Conservation (phyloP, 768 basidiomycete species). For the Leucocoprinus sp. region DNA sequence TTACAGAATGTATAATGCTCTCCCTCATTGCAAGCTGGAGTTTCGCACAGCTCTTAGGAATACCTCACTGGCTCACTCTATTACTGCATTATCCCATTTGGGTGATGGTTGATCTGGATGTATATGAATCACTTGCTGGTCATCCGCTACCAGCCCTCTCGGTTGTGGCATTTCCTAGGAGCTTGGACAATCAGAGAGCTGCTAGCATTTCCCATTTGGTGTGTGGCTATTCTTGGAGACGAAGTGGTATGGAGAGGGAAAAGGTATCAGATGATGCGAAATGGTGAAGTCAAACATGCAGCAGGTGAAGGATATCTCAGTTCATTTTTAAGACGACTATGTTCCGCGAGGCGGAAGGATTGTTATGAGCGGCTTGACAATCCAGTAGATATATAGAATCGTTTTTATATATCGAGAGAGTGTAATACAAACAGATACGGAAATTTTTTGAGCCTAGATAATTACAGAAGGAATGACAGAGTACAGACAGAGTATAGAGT, state of each 20-base stretch:
- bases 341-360: constrained; percentile 14
- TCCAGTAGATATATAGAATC: constrained; percentile 7
- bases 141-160: constrained; percentile 43
- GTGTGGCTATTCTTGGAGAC: constrained; percentile 72
- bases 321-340: constrained; percentile 21
- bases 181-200: constrained; percentile 81
- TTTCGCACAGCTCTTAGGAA: constrained; percentile 38
- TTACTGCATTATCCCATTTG: constrained; percentile 57
- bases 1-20: constrained; percentile 79
- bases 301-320: constrained; percentile 13
- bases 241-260: constrained; percentile 85
- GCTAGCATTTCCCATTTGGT: constrained; percentile 83
- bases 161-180: constrained; percentile 50
- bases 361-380: constrained; percentile 27
- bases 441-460: constrained; percentile 5
- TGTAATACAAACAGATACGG: constrained; percentile 8
- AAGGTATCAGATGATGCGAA: constrained; percentile 61
- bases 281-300: constrained; percentile 56
- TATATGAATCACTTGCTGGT: constrained; percentile 70
- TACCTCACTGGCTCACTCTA: constrained; percentile 48
- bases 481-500: constrained; percentile 6
- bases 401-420: constrained; percentile 1
- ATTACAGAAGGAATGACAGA: constrained; percentile 9
- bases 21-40: constrained; percentile 57
- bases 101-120: constrained; percentile 75